Conservation (phyloP, 345 rosid species). For the Streptanthus diversifolius region DNA sequence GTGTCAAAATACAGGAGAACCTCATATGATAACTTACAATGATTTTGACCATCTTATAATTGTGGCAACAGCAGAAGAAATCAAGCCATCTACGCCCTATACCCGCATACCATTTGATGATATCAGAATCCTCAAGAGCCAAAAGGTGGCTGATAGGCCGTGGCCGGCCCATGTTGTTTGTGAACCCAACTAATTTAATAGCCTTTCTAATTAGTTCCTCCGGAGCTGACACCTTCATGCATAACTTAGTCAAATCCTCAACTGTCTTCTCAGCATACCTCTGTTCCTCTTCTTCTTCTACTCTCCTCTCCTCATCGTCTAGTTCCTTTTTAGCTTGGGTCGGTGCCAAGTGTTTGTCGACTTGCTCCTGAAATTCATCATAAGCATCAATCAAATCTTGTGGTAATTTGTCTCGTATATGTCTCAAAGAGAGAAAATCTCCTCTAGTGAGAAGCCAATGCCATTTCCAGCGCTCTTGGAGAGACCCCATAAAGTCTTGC, state of each 20-base stretch:
- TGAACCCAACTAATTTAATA: constrained; percentile 75
- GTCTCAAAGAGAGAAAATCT: constrained; percentile 70
- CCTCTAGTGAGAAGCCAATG: constrained; percentile 77
- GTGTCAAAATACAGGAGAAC: constrained; percentile 86
- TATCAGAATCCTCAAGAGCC: constrained; percentile 78
- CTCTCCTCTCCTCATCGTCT: constrained; percentile 64
- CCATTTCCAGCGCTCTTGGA: constrained; percentile 77
- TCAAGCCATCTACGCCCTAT: constrained; percentile 90
- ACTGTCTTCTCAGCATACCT: constrained; percentile 65
- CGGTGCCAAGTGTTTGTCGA: constrained; percentile 67
- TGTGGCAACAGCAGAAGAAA: constrained; percentile 91
- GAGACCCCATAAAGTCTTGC: constrained; percentile 64
- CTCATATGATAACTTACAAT: constrained; percentile 79
- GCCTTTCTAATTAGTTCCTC: constrained; percentile 79
- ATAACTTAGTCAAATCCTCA: constrained; percentile 68
- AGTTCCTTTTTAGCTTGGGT: constrained; percentile 51
- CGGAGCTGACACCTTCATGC: constrained; percentile 79
- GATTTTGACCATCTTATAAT: constrained; percentile 74
- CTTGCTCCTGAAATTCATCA: constrained; percentile 79
- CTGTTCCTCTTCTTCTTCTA: constrained; percentile 59
- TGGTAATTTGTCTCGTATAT: constrained; percentile 76
- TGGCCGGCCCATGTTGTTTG: constrained; percentile 90
- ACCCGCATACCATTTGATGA: constrained; percentile 93
- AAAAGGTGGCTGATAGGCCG: constrained; percentile 64
- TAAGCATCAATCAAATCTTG: constrained; percentile 66